Base-by-base conservation (phyloP, 257 asterid species). In the Solanum arcanum region DNA sequence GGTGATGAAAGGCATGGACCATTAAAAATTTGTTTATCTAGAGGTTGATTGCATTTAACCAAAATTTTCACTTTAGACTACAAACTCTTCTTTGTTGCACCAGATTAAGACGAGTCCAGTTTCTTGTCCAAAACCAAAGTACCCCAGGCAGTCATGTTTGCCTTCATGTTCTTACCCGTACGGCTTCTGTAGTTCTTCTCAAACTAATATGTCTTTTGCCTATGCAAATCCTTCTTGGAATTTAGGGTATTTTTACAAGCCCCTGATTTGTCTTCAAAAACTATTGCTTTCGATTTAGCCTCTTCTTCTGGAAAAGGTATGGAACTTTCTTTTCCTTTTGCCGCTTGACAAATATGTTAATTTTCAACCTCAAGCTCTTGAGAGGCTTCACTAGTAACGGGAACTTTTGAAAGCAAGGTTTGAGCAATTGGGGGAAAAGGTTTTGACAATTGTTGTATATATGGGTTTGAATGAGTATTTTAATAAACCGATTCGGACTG, bases 81-180 rank as follows among this genome's bases (percentile, higher is more conserved):
- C 46, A 87, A 82, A 87, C 87, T 91, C 90, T 92, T 94, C 81
- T 80, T 88, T 41, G 85, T 77, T 4, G 89, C 87, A 83, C 88
- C 74, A 27, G 97, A 88, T 29, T 93, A 89, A 76, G 96, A 82
- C 39, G 89, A 87, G 87, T 92, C 93, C 60, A 88, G 64, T 4
- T 95, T 88, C 85, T 92, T 93, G 74, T 94, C 96, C 90, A 92
- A 66, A 82, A 93, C 94, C 97, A 94, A 89, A 88, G 90, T 93
- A 86, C 94, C 93, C 96, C 95, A 92, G 33, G 97, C 91, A 59
- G 96, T 90, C 12, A 93, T 91, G 85, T 90, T 94, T 73, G 97
- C 95, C 91, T 94, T 94, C 70, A 93, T 91, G 87, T 95, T 93
- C 92, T 93, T 97, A 12, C 95, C 86, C 59, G 89, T 83, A 21